Base-by-base conservation (phyloP, 371 early-diverging fungal species). In the Apophysomyces variabilis region DNA sequence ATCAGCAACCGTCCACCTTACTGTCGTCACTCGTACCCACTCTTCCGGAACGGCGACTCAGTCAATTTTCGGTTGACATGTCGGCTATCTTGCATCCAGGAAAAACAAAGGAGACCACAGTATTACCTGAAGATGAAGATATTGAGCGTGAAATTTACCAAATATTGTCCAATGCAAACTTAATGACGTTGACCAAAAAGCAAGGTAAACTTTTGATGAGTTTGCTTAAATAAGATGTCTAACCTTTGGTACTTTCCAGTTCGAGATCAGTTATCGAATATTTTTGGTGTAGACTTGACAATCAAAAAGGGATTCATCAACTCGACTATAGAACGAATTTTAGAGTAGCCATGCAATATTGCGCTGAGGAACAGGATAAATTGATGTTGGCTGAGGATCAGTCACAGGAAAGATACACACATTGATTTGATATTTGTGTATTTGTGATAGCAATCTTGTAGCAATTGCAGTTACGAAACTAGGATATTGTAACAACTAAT, bases 261-360 rank as follows among this genome's bases (percentile, higher is more conserved):
- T 9, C 82, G 98, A 9, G 91, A 93, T 69, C 88, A 92, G 65
- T 73, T 98, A 58, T 80, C 89, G 16, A 61, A 69, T 16, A 69
- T 87, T 43, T 96, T 95, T 82, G 91, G 92, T 12, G 87, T 93
- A 5, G 96, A 96, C 66, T 73, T 98, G 75, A 85, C 85, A 1
- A 75, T 85, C 13, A 85, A 90, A 68, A 94, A 93, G 71, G 94
- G 93, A 13, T 95, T 89, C 68, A 96, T 97, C 68, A 92, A 96
- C 67, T 75, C 84, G 41, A 86, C 86, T 56, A 96, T 98, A 58
- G 96, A 96, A 70, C 71, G 80, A 12, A 67, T 85, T 35, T 65
- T 82, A 56, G 75, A 78, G 59, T 8, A 41, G 41, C 41, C 41
- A 41, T 11, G 41, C 11, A 11, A 41, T 13, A 41, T 11, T 41